A percentile compares a stretch with the other conserved stretches of the same genome.
These are phyloP conservation scores for Naganishia onofrii DNA, from an alignment of 768 basidiomycete genomes.

Conservation along the genomic window DNA sequence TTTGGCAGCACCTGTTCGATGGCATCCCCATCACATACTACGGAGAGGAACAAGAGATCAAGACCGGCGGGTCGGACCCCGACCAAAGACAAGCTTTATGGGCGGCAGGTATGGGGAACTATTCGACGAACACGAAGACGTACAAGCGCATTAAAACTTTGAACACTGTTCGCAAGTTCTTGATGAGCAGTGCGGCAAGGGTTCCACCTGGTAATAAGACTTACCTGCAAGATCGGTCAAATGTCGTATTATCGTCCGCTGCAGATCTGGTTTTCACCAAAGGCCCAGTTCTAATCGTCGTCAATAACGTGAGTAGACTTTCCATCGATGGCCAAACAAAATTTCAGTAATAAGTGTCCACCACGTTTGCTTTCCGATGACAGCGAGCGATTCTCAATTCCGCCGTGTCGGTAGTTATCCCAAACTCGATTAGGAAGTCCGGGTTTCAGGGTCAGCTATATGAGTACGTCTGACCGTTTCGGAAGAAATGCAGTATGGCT, in stretches of 20 bases:
- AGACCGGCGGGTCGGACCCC: slow-evolving; percentile 28
- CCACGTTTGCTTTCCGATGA: slow-evolving; percentile 1
- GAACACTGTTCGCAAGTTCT: slow-evolving; percentile 42
- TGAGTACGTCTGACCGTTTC: slow-evolving; percentile 32
- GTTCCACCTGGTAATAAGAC: slow-evolving; percentile 34
- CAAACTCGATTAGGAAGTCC: slow-evolving; percentile 38
- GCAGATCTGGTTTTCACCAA: slow-evolving; percentile 47
- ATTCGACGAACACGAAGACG: slow-evolving; percentile 41
- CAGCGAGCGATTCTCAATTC: neutral
- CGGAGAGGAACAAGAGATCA: slow-evolving; percentile 49
- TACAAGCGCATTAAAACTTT: slow-evolving; percentile 42
- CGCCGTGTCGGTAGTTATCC: slow-evolving; percentile 33
- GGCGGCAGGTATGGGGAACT: slow-evolving; percentile 40
- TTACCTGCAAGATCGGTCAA: slow-evolving; percentile 38
- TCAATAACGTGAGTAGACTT: slow-evolving; percentile 45
- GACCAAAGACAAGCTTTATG: slow-evolving; percentile 42
- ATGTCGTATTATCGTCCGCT: slow-evolving; percentile 36
- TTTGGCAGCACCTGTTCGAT: slow-evolving; percentile 47
- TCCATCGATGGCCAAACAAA: neutral
- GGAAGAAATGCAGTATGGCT: neutral
- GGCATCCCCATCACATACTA: slow-evolving; percentile 43
- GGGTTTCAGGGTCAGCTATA: slow-evolving; percentile 45
- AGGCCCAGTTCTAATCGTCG: slow-evolving; percentile 44
- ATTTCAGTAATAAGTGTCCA: too few species aligned
- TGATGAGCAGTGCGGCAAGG: slow-evolving; percentile 40